These are phyloP conservation scores for Diaporthe helianthi DNA, from an alignment of 2,329 filamentous ascomycete species.

Conservation along the genomic window DNA sequence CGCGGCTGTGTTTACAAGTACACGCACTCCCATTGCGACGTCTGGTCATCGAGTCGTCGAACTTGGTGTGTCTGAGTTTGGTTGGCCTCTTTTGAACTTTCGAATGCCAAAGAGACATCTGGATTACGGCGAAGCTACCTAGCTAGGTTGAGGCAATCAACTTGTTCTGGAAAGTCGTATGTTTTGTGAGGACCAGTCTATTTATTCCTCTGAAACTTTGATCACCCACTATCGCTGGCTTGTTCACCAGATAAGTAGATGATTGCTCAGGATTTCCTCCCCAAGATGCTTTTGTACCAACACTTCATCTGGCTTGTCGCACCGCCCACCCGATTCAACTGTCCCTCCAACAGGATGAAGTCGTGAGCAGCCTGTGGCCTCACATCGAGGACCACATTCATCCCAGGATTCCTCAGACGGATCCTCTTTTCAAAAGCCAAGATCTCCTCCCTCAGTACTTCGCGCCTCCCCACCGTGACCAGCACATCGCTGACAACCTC, in stretches of 20 bases:
- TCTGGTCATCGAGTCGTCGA: too few species aligned
- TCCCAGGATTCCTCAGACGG: slow-evolving; percentile 31
- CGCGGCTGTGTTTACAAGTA: background rate
- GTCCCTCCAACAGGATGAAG: slow-evolving; percentile 43
- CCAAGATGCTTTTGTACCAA: slow-evolving; percentile 4
- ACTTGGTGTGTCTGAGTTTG: background rate
- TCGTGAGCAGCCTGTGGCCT: slow-evolving; percentile 44
- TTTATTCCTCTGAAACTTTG: background rate
- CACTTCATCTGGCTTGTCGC: slow-evolving; percentile 9
- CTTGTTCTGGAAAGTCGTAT: background rate
- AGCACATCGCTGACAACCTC: slow-evolving; percentile 39
- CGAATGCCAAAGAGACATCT: background rate
- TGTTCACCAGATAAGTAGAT: background rate
- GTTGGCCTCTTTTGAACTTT: too few species aligned
- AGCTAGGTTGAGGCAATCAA: too few species aligned
- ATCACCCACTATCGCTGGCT: background rate
- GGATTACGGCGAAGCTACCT: background rate
- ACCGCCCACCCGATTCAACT: background rate
- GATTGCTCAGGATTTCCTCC: background rate
- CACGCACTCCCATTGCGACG: too few species aligned
- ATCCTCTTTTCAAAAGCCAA: slow-evolving; percentile 39
- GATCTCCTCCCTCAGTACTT: slow-evolving; percentile 43
- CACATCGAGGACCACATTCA: slow-evolving; percentile 41
- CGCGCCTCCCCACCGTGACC: slow-evolving; percentile 44
- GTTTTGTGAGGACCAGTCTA: background rate